A percentile compares a stretch with the other conserved stretches of the same genome.
phyloP scores from a whole-genome alignment of 1,139 yeast species.

The Blastobotrys illinoisensis region DNA sequence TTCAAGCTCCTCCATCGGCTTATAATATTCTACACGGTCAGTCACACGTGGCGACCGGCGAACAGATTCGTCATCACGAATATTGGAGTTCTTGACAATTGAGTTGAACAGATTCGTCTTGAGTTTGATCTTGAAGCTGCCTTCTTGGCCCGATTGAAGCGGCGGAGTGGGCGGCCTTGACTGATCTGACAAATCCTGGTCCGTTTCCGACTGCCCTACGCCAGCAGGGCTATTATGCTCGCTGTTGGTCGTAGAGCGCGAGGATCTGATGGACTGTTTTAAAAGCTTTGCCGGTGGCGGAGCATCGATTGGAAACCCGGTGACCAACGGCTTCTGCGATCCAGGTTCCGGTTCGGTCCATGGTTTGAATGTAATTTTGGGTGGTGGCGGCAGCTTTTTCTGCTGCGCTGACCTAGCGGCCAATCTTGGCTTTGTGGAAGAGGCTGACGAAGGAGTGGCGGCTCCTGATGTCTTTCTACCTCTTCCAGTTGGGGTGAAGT shows the following conservation, averaged over 20 bases:
- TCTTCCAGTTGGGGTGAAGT: background rate
- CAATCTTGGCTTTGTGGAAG: background rate
- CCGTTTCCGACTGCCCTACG: background rate
- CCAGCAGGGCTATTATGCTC: background rate
- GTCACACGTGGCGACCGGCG: constrained; percentile 4
- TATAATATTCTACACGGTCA: constrained; percentile 1
- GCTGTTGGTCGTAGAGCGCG: background rate
- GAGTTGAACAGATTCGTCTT: constrained; percentile 37
- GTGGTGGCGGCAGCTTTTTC: background rate
- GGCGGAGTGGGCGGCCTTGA: constrained; percentile 13
- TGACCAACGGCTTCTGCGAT: constrained; percentile 47
- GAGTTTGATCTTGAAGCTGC: constrained; percentile 30
- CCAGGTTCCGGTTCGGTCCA: constrained; percentile 58
- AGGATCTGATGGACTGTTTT: constrained; percentile 20
- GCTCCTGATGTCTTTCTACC: background rate
- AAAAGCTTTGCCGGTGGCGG: constrained; percentile 48
- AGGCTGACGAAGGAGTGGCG: background rate
- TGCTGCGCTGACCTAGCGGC: background rate
- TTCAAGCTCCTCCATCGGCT: background rate
- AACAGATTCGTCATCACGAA: constrained; percentile 4
- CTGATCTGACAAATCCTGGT: background rate
- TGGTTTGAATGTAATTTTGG: background rate
- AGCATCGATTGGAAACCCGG: constrained; percentile 64
- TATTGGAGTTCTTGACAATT: constrained; percentile 14
- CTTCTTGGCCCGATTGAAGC: constrained; percentile 9